phyloP scores from a whole-genome alignment of 2,329 filamentous ascomycete species.

The Microdochium trichocladiopsis region DNA sequence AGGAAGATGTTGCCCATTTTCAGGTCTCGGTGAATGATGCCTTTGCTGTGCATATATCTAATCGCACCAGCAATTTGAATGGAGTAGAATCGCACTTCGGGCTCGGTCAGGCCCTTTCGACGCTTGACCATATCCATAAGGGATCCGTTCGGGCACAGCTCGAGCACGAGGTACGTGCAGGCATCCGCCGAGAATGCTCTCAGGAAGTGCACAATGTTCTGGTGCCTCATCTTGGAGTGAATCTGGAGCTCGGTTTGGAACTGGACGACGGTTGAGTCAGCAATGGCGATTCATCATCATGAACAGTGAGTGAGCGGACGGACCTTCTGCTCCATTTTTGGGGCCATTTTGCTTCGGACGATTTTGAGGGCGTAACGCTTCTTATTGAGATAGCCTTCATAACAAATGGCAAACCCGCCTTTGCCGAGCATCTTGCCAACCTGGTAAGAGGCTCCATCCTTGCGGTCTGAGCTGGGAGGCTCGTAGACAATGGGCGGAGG shows the following conservation, averaged over 20 bases:
- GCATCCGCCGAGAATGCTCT: conserved; percentile 85
- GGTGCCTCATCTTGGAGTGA: conserved; percentile 94
- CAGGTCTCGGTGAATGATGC: conserved; percentile 92
- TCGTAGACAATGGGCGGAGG: conserved; percentile 54
- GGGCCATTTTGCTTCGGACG: conserved; percentile 74
- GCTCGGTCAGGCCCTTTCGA: conserved; percentile 82
- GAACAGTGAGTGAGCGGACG: conserved; percentile 4
- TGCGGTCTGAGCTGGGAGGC: conserved; percentile 61
- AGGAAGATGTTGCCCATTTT: conserved; percentile 99
- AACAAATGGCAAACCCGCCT: conserved; percentile 77
- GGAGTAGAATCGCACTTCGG: conserved; percentile 88
- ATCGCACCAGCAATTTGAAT: conserved; percentile 94
- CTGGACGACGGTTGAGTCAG: conserved; percentile 22
- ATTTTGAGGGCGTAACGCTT: conserved; percentile 73
- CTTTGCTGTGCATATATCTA: conserved; percentile 94
- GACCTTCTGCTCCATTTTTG: conserved; percentile 81
- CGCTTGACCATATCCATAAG: conserved; percentile 97
- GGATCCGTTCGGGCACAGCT: conserved; percentile 91
- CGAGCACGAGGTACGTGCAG: conserved; percentile 88
- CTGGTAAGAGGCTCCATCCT: conserved; percentile 64
- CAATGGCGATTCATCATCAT: neutral
- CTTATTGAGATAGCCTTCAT: conserved; percentile 62
- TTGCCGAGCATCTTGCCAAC: conserved; percentile 70
- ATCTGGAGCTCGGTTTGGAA: conserved; percentile 87
- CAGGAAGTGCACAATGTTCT: conserved; percentile 92